Percentiles rank a stretch among this genome's conserved stretches.
Conservation (phyloP, 2,329 filamentous ascomycete species). For the Sarocladium brachiariae region DNA sequence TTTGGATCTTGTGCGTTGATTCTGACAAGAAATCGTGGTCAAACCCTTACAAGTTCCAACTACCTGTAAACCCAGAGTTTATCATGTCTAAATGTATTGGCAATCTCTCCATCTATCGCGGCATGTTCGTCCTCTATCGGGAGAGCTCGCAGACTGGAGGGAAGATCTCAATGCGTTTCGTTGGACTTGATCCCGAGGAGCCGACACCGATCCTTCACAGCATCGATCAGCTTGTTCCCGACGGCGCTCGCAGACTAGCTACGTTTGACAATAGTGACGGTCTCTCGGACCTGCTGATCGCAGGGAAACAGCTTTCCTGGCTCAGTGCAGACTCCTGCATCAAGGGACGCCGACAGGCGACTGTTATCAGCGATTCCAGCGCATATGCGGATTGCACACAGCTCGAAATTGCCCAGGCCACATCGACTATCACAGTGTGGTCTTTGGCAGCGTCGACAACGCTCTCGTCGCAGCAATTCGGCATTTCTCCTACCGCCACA, state of each 20-base stretch:
- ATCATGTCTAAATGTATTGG: neutral
- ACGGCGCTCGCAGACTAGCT: neutral
- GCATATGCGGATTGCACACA: too few relatives aligned
- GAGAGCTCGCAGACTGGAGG: neutral
- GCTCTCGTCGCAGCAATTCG: too few relatives aligned
- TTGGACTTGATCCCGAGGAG: neutral
- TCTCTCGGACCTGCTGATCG: neutral
- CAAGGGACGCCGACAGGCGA: too few relatives aligned
- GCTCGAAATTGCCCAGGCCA: too few relatives aligned
- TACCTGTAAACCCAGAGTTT: neutral
- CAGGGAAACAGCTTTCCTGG: too few relatives aligned
- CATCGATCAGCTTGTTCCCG: neutral
- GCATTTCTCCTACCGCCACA: too few relatives aligned
- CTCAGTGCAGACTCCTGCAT: too few relatives aligned
- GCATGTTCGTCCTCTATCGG: neutral
- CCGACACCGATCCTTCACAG: neutral
- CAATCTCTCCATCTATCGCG: neutral
- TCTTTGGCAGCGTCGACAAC: too few relatives aligned
- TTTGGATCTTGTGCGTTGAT: neutral
- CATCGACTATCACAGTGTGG: too few relatives aligned
- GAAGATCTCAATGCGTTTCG: neutral
- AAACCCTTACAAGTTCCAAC: neutral
- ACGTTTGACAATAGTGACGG: neutral
- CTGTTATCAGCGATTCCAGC: too few relatives aligned
- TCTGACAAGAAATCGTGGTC: neutral